phyloP scores from a whole-genome alignment of 306 rosid genomes.

The Sicyos baderoa region DNA sequence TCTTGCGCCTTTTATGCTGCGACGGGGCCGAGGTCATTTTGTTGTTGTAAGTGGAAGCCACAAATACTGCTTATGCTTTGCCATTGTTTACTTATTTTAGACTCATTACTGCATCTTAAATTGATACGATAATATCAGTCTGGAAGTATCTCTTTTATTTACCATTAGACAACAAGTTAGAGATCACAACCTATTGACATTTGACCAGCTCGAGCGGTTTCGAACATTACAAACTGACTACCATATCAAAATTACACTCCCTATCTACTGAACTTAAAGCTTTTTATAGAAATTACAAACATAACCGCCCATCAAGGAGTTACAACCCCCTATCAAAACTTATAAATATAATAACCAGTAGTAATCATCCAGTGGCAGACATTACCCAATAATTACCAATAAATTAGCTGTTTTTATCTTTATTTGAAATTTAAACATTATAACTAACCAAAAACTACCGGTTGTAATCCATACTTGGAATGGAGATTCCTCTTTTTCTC shows the following conservation, averaged over 20 bases:
- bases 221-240: neutral
- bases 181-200: too few species aligned
- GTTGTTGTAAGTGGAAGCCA: constrained; percentile 70
- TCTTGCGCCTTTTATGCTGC: constrained; percentile 80
- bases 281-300: neutral
- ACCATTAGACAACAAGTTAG: neutral
- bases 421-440: too few species aligned
- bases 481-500: too few species aligned
- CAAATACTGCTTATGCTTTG: constrained; percentile 4
- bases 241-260: neutral
- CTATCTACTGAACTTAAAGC: too few species aligned
- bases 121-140: neutral
- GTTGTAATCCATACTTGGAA: too few species aligned
- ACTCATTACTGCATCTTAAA: neutral
- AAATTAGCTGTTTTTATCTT: too few species aligned
- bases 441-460: too few species aligned
- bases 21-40: constrained; percentile 82
- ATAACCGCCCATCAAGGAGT: neutral
- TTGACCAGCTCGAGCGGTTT: too few species aligned
- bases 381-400: neutral
- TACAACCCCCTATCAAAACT: neutral
- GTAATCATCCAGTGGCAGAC: too few species aligned
- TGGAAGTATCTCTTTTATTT: neutral
- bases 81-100: constrained; percentile 11
- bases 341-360: neutral